phyloP scores from a whole-genome alignment of 2,329 filamentous ascomycete genomes.

The Fusarium scirpi region DNA sequence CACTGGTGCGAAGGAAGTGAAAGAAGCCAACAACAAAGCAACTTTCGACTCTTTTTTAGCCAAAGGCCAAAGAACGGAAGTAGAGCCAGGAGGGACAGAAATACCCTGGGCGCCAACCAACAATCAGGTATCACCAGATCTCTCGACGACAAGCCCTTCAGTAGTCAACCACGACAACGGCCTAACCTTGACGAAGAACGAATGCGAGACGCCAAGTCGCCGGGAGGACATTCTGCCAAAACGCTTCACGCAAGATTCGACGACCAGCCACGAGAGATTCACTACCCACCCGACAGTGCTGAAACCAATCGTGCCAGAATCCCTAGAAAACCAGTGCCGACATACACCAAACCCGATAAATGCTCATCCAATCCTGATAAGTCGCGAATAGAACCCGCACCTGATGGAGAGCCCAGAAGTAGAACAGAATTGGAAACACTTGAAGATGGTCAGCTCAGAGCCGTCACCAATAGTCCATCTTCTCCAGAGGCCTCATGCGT shows the following conservation, averaged over 20 bases:
- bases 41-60: constrained; percentile 55
- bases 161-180: constrained; percentile 10
- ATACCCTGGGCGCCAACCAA: constrained; percentile 9
- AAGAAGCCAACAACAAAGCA: constrained; percentile 6
- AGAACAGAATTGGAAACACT: constrained; percentile 1
- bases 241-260: constrained; percentile 32
- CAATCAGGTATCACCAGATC: constrained; percentile 11
- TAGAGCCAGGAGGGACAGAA: constrained; percentile 29
- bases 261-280: constrained; percentile 20
- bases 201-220: background rate
- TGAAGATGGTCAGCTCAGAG: background rate
- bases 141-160: constrained; percentile 2
- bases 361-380: background rate
- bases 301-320: constrained; percentile 4
- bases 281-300: constrained; percentile 7
- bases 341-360: background rate
- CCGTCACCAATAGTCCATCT: constrained; percentile 1
- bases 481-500: constrained; percentile 5
- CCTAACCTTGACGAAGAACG: constrained; percentile 14
- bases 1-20: constrained; percentile 6
- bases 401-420: constrained; percentile 1
- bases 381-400: constrained; percentile 28
- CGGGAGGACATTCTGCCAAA: background rate
- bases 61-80: constrained; percentile 25
- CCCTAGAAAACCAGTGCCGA: constrained; percentile 20